These are phyloP conservation scores for Russula dissimulans DNA, from an alignment of 768 basidiomycete genomes.

Conservation along the genomic window DNA sequence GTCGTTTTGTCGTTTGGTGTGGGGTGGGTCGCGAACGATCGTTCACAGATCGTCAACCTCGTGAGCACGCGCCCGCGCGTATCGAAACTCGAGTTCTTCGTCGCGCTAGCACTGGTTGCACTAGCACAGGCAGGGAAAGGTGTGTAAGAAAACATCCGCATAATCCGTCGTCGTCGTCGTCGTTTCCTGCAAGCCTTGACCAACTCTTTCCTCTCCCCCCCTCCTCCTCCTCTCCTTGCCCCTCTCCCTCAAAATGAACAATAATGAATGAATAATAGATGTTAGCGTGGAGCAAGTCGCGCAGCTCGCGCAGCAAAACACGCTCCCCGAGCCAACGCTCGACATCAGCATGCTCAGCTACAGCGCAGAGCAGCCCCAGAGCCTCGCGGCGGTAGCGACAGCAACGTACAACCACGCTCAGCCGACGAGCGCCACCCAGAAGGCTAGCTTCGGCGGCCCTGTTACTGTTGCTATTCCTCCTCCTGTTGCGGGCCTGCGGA, in stretches of 20 bases:
- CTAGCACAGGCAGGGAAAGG: constrained; percentile 79
- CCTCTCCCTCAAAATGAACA: no score
- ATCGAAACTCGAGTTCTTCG: constrained; percentile 85
- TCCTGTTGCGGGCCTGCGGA: not conserved
- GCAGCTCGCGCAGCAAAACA: constrained; percentile 65
- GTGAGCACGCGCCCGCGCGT: constrained; percentile 75
- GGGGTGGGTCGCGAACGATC: not conserved
- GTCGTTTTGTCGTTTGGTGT: no score
- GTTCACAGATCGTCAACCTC: constrained; percentile 72
- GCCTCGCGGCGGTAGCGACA: not conserved
- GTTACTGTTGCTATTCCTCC: no score
- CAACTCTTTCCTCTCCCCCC: not conserved
- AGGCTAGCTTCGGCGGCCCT: not conserved
- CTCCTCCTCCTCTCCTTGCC: no score
- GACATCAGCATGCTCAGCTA: constrained; percentile 44
- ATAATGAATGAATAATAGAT: constrained; percentile 33
- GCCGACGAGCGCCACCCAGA: no score
- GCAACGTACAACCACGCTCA: not conserved
- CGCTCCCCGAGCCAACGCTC: constrained; percentile 64
- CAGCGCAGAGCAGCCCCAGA: constrained; percentile 37
- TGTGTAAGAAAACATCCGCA: constrained; percentile 23
- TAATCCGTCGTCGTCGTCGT: no score
- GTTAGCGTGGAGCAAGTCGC: constrained; percentile 78
- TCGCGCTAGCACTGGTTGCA: constrained; percentile 80
- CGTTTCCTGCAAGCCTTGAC: not conserved